Evolutionary conservation across 257 asterid genomes (phyloP).

Genomic region (Solanum ahanhuiri): DNA sequence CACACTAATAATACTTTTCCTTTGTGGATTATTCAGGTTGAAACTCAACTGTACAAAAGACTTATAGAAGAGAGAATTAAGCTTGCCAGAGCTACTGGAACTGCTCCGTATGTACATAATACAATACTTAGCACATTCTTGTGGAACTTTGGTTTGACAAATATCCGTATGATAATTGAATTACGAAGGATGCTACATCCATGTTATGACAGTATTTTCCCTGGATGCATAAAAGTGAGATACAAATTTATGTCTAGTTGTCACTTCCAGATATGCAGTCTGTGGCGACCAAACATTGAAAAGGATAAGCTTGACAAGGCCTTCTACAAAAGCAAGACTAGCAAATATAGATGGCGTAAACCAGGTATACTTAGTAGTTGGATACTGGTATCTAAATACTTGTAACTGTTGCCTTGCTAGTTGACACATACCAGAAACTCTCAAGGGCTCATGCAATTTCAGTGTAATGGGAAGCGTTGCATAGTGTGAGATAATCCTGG

Average conservation of each 20-base stretch:
- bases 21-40: constrained; percentile 40
- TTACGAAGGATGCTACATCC: neutral
- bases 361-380: constrained; percentile 45
- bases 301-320: constrained; percentile 71
- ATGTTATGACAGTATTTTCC: neutral
- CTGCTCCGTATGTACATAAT: constrained; percentile 73
- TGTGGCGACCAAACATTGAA: constrained; percentile 88
- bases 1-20: constrained; percentile 1
- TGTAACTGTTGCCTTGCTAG: neutral
- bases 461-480: neutral
- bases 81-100: constrained; percentile 66
- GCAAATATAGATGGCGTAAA: constrained; percentile 95
- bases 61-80: constrained; percentile 80
- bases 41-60: constrained; percentile 54
- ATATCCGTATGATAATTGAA: neutral
- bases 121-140: neutral
- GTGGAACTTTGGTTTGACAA: neutral
- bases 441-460: neutral
- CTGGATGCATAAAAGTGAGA: neutral
- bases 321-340: constrained; percentile 88
- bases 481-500: neutral
- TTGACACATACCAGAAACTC: neutral
- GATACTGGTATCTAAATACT: neutral
- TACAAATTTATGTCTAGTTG: neutral
- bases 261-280: constrained; percentile 71